These are phyloP conservation scores for Acanthamoeba sp. DNA, from an alignment of 208 protist species.

Conservation along the genomic window DNA sequence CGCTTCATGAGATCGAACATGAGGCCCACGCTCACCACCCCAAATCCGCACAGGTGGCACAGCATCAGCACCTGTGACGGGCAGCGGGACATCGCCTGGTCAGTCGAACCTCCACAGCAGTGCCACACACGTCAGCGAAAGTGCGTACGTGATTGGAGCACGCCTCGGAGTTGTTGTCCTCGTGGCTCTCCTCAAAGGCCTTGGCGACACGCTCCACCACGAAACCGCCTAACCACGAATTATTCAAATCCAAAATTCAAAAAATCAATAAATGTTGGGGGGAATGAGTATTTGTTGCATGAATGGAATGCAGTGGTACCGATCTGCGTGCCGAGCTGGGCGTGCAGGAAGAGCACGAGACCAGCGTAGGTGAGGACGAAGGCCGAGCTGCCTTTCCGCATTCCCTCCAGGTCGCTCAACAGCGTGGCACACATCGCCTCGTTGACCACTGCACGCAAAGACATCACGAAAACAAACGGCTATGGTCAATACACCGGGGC, in stretches of 20 bases:
- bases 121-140: neutral
- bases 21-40: conserved; percentile 12
- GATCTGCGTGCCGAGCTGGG: conserved; percentile 12
- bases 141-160: neutral
- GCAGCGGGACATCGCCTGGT: neutral
- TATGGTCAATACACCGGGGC: too few species aligned
- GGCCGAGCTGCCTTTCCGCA: neutral
- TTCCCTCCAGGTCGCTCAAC: neutral
- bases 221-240: neutral
- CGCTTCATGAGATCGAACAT: conserved; percentile 34
- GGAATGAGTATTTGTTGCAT: too few species aligned
- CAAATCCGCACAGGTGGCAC: conserved; percentile 35
- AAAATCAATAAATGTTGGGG: too few species aligned
- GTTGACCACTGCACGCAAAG: neutral
- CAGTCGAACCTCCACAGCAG: neutral
- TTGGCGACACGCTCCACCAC: conserved; percentile 4
- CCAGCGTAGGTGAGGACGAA: conserved; percentile 46
- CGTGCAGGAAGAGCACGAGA: conserved; percentile 4
- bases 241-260: too few species aligned
- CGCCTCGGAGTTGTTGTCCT: neutral
- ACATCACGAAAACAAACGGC: too few species aligned
- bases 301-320: neutral
- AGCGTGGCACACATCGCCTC: conserved; percentile 4
- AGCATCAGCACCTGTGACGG: neutral
- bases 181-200: conserved; percentile 19